Base-by-base conservation (phyloP, 1,139 yeast species). In the Yamadazyma triangularis region DNA sequence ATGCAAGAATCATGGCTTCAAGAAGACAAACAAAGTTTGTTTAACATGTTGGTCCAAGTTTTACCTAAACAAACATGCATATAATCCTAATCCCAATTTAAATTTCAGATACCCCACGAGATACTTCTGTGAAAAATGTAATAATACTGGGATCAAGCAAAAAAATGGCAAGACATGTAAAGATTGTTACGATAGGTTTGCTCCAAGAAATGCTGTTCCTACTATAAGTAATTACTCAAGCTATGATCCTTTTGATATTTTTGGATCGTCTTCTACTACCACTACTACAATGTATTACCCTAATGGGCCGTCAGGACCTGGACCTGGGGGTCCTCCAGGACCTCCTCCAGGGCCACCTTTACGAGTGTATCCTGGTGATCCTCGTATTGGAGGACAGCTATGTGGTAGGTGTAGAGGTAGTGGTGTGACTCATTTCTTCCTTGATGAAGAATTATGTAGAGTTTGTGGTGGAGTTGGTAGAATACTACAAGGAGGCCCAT, bases 331-430 rank as follows among this genome's bases (percentile, higher is more conserved):
- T n/a, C n/a, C n/a, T n/a, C 34, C 31, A 13, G 29, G 29, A 14
- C 29, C 23, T 9, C 35, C 41, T 7, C 31, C 36, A n/a, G 29
- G 33, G 8, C 29, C 35, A n/a, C 35, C 42, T 7, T 21, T 73
- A 8, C 59, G 75, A 20, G 83, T 84, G 1, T 56, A 50, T 8
- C 95, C 95, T 0, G 95, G 95, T 1, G 95, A 87, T 44, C 94
- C 95, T 0, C 54, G 89, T 15, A 60, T 86, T 9, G 96, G 96
- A 1, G 96, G 96, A 1, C 53, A 67, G 1, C 47, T 81, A 4
- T 88, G 96, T 58, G 89, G 89, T 0, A 58, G 77, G 32, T 88
- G 96, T 47, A 53, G 87, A 30, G 95, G 95, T 2, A 40, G 71
- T 0, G 95, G 96, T 0, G 43, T 69, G 36, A 63, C 73, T 1